Evolutionary conservation across 2,329 filamentous ascomycete species (phyloP).

Genomic region (Gremmenia infestans): DNA sequence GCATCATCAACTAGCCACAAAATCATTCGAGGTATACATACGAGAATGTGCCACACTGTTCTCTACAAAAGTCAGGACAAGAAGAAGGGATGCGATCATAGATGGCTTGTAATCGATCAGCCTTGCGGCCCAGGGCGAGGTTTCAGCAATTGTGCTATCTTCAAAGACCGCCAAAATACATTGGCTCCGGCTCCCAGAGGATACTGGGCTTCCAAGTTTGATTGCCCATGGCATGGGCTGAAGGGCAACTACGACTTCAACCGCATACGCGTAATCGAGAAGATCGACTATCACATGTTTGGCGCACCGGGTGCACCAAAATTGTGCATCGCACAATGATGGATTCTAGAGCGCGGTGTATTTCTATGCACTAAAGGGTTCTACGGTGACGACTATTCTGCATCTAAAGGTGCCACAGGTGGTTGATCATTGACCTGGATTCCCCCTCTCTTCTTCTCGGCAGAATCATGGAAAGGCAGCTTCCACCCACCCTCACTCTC

Average conservation of each 20-base stretch:
- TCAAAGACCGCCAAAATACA: neutral
- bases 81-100: constrained; percentile 6
- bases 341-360: neutral
- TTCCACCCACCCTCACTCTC: constrained; percentile 81
- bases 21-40: neutral
- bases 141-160: constrained; percentile 13
- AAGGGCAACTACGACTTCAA: constrained; percentile 16
- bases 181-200: neutral
- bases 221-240: constrained; percentile 12
- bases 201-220: neutral
- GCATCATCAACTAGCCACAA: neutral
- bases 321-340: neutral
- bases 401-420: constrained; percentile 71
- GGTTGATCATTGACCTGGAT: constrained; percentile 81
- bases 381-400: constrained; percentile 49
- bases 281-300: constrained; percentile 1
- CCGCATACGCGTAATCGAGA: constrained; percentile 11
- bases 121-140: constrained; percentile 13
- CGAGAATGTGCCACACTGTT: constrained; percentile 12
- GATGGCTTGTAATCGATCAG: constrained; percentile 10
- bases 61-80: constrained; percentile 7
- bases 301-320: neutral
- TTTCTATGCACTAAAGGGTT: constrained; percentile 2
- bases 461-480: constrained; percentile 73
- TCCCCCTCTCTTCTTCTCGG: constrained; percentile 81